Percentiles rank a stretch among this genome's conserved stretches.
Evolutionary conservation across 2,329 filamentous ascomycete genomes (phyloP).

Genomic region (Plenodomus lindquistii): DNA sequence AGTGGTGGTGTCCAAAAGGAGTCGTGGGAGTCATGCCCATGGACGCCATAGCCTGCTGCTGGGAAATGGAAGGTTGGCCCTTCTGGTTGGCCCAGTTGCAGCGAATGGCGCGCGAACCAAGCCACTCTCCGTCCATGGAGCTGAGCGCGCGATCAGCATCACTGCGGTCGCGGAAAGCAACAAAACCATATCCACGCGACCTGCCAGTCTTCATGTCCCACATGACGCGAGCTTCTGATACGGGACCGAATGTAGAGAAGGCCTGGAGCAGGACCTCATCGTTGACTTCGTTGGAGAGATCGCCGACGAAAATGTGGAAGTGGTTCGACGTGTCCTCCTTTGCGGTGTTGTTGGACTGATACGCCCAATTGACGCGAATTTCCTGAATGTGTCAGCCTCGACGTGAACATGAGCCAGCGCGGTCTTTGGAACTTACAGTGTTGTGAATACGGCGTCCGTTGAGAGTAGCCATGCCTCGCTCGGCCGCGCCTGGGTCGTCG

Average conservation of each 20-base stretch:
- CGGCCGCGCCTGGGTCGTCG: conserved; percentile 93
- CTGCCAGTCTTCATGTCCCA: conserved; percentile 99
- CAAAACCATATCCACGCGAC: conserved; percentile 96
- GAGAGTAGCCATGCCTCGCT: conserved; percentile 94
- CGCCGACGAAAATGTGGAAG: conserved; percentile 98
- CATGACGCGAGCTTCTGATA: conserved; percentile 98
- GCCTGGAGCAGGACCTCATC: conserved; percentile 92
- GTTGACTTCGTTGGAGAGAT: conserved; percentile 97
- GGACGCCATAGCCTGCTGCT: conserved; percentile 94
- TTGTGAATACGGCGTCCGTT: conserved; percentile 96
- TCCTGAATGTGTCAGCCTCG: conserved; percentile 61
- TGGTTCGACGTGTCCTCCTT: conserved; percentile 98
- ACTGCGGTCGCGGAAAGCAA: conserved; percentile 89
- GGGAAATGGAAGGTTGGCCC: conserved; percentile 97
- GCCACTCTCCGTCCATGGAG: conserved; percentile 99
- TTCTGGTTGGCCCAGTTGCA: conserved; percentile 99
- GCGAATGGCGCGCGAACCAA: conserved; percentile 94
- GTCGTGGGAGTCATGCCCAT: conserved; percentile 99
- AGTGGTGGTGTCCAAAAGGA: conserved; percentile 94
- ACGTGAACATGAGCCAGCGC: not conserved
- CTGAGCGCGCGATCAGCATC: conserved; percentile 96
- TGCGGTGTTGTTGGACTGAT: conserved; percentile 89
- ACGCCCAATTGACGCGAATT: conserved; percentile 99
- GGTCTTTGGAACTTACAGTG: conserved; percentile 65
- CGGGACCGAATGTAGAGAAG: conserved; percentile 92